phyloP scores from a whole-genome alignment of 75 land plant species.

The Pinus albicaulis region DNA sequence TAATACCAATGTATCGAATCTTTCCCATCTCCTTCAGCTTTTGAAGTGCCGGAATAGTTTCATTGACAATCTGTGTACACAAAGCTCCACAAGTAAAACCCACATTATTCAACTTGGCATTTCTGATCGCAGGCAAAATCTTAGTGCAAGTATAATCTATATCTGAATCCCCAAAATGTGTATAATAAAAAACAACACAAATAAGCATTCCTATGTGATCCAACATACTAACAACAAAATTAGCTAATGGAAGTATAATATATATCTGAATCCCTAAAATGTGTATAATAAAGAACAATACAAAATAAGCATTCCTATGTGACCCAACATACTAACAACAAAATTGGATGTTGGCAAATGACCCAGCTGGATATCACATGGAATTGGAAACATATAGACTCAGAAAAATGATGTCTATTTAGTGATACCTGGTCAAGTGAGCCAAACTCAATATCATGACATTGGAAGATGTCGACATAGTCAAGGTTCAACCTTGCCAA shows the following conservation, averaged over 20 bases:
- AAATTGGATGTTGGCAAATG: too few relatives aligned
- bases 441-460: conserved; percentile 97
- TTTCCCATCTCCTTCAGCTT: conserved; percentile 85
- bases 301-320: too few relatives aligned
- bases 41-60: conserved; percentile 93
- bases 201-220: too few relatives aligned
- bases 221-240: too few relatives aligned
- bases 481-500: conserved; percentile 73
- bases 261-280: too few relatives aligned
- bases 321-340: too few relatives aligned
- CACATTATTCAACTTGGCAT: not conserved
- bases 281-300: too few relatives aligned
- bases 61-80: conserved; percentile 65
- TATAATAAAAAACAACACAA: too few relatives aligned
- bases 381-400: too few relatives aligned
- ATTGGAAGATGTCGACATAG: conserved; percentile 91
- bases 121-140: not conserved
- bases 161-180: too few relatives aligned
- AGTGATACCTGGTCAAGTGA: conserved; percentile 82
- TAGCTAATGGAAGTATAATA: not conserved
- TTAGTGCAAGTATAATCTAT: not conserved
- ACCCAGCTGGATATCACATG: too few relatives aligned
- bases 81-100: not conserved
- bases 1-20: conserved; percentile 91
- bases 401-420: too few relatives aligned